Base-by-base conservation (phyloP, 2,329 filamentous ascomycete genomes). In the Pestalotiopsis sp. region DNA sequence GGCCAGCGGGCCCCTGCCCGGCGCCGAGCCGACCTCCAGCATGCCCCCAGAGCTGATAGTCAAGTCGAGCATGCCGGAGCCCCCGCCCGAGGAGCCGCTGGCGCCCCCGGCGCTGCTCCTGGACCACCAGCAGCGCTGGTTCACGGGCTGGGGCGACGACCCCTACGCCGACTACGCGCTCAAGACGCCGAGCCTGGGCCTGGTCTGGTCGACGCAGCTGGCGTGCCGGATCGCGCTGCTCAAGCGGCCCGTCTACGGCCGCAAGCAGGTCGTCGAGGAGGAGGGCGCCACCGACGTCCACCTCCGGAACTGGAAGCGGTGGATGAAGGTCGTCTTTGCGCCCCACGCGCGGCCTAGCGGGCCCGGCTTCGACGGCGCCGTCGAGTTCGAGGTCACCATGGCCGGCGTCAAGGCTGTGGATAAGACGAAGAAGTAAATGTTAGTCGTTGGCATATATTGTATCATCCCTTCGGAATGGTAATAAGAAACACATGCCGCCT, bases 121-220 rank as follows among this genome's bases (percentile, higher is more conserved):
- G 9, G 91, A 97, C 73, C 92, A 98, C 79, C 95, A 98, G 79
- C 94, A 98, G 78, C 88, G 92, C 57, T 98, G 94, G 88, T 97
- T 98, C 80, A 97, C 94, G 3, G 94, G 96, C 70, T 98, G 96
- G 95, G 94, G 95, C 24, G 93, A 97, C 77, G 85, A 89, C 67
- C 81, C 85, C 17, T 74, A 79, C 30, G 78, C 81, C 22, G 75
- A 80, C 24, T 78, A 82, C 62, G 79, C 81, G 30, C 80, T 91
- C 66, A 98, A 98, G 80, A 97, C 93, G 0, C 95, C 95, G 0
- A 92, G 92, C 6, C 81, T 98, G 26, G 95, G 95, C 0, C 85
- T 97, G 7, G 91, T 97, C 11, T 98, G 95, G 95, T 90, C 93
- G 2, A 95, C 94, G 38, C 94, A 98, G 81, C 89, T 98, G 62